Evolutionary conservation across 73 alveolate species (phyloP).

Genomic region (Tetrahymena borealis): DNA sequence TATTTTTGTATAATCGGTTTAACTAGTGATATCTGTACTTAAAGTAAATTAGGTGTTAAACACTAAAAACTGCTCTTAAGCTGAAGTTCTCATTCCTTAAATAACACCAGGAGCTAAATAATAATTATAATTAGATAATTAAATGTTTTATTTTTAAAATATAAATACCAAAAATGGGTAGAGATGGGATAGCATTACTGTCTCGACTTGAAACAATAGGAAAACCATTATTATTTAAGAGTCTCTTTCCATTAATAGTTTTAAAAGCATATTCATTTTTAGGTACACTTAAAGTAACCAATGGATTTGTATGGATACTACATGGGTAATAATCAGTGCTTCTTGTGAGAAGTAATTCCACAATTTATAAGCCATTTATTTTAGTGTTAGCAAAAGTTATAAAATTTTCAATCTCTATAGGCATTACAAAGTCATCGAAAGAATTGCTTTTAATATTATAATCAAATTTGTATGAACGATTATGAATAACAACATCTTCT

Average conservation of each 20-base stretch:
- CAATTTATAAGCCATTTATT: not conserved
- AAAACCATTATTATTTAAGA: not conserved
- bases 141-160: too few relatives aligned
- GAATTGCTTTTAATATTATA: not conserved
- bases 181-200: too few relatives aligned
- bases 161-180: too few relatives aligned
- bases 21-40: not conserved
- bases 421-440: not conserved
- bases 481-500: not conserved
- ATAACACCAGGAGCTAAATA: too few relatives aligned
- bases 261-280: not conserved
- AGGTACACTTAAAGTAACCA: not conserved
- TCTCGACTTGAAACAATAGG: too few relatives aligned
- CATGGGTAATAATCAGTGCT: not conserved
- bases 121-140: too few relatives aligned
- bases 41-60: not conserved
- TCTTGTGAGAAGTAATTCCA: not conserved
- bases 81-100: not conserved
- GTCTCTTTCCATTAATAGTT: not conserved
- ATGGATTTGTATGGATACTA: not conserved
- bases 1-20: not conserved
- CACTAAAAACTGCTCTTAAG: not conserved
- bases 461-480: not conserved
- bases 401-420: not conserved
- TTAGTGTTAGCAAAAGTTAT: not conserved